phyloP scores from a whole-genome alignment of 352 stramenopile genomes.

The Chrysophaeum taylorii region DNA sequence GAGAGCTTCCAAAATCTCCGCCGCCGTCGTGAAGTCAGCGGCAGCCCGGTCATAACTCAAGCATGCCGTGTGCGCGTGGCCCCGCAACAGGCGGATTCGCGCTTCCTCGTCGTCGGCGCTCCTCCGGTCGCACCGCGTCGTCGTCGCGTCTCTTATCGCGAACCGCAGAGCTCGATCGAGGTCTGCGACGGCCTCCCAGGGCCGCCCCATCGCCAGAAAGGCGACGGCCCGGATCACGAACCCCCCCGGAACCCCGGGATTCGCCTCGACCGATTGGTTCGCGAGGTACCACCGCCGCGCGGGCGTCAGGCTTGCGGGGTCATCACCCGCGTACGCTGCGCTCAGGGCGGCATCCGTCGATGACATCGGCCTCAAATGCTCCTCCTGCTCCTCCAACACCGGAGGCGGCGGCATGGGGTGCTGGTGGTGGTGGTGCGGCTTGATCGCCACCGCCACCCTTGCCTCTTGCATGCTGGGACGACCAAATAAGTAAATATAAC shows the following conservation, averaged over 20 bases:
- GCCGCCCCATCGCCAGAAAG: slow-evolving; percentile 2
- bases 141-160: neutral
- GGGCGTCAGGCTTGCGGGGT: neutral
- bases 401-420: too few relatives aligned
- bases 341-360: too few relatives aligned
- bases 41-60: neutral
- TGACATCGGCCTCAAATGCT: too few relatives aligned
- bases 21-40: neutral
- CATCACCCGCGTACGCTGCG: too few relatives aligned
- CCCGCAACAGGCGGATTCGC: neutral
- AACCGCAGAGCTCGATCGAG: neutral
- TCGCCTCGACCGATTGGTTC: neutral
- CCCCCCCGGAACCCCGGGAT: neutral
- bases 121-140: neutral
- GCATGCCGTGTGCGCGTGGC: slow-evolving; percentile 3
- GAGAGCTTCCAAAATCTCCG: neutral
- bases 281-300: slow-evolving; percentile 5
- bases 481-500: too few relatives aligned
- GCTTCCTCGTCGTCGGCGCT: neutral
- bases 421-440: too few relatives aligned
- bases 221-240: neutral
- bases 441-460: too few relatives aligned
- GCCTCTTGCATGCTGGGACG: too few relatives aligned
- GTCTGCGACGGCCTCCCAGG: slow-evolving; percentile 1
- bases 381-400: too few relatives aligned